Evolutionary conservation across 78 protist genomes (phyloP), one percentile per base, ranked within the genome.

Genomic region (Dictyostelium discoideum): DNA sequence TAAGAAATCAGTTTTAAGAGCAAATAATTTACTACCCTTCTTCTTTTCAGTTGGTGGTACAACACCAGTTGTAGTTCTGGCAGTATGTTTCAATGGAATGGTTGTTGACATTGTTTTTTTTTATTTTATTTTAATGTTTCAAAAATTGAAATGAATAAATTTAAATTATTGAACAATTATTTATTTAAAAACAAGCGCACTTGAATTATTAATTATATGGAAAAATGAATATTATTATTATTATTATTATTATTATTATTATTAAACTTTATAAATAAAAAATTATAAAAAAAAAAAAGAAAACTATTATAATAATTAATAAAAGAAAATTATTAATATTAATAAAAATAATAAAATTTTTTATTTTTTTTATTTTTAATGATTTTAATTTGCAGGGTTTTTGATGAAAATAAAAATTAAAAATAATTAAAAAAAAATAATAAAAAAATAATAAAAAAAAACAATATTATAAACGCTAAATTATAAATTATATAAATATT

Each of bases 1-100:
- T 39, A 90, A 50, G 26, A 90, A 90, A 50, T 90, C 94, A 18
- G 94, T 90, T 54, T 90, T 90, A 10, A 90, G 50, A 13, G 94
- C 94, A 82, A 90, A 90, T 42, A 90, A 72, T 54, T 90, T 90
- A 4, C 88, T 82, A 42, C 94, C 94, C 11, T 90, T 90, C 83
- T 90, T 90, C 63, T 90, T 90, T 82, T 90, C 94, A 42, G 94
- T 90, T 80, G 94, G 94, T 90, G 94, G 94, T 44, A 90, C 63
- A 11, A 90, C 94, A 90, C 94, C 94, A 82, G 94, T 90, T 29
- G 94, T 90, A 29, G 94, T 90, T 90, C 94, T 80, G 22, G 94
- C 94, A 10, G 88, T 90, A 32, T 90, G 94, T 50, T 90, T 90
- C 32, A 69, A 81, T 48, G 94, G 94, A 67, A 90, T 90, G n/a